phyloP scores from a whole-genome alignment of 805 yeast species.

The Nakazawaea siamensis region DNA sequence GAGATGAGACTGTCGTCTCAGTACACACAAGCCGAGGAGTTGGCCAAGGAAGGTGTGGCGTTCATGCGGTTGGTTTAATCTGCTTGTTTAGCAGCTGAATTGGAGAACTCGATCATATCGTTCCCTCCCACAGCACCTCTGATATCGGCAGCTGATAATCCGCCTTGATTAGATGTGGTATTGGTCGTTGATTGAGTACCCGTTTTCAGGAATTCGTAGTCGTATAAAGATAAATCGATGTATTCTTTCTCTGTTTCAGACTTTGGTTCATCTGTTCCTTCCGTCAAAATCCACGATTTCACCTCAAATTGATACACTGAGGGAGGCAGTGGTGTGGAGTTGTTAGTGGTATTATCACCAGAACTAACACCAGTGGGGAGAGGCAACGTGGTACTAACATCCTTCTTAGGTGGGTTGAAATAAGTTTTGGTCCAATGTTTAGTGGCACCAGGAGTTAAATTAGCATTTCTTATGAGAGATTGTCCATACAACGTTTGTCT shows the following conservation, averaged over 20 bases:
- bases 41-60: conserved; percentile 37
- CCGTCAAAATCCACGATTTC: conserved; percentile 23
- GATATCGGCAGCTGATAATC: conserved; percentile 29
- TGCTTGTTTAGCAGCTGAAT: conserved; percentile 25
- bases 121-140: conserved; percentile 33
- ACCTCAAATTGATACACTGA: conserved; percentile 23
- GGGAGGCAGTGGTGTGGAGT: conserved; percentile 14
- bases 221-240: conserved; percentile 26
- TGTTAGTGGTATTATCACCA: conserved; percentile 17
- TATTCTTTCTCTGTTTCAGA: conserved; percentile 15
- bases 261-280: conserved; percentile 10
- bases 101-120: conserved; percentile 22
- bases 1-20: too few relatives aligned
- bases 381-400: conserved; percentile 9
- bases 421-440: conserved; percentile 24
- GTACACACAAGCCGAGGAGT: too few relatives aligned
- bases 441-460: conserved; percentile 15
- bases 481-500: conserved; percentile 27
- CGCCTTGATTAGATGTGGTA: conserved; percentile 13
- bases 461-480: conserved; percentile 19
- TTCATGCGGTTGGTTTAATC: not conserved
- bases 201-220: conserved; percentile 3
- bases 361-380: conserved; percentile 15
- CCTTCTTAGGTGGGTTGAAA: conserved; percentile 23
- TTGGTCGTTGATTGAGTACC: not conserved